Conservation (phyloP, 805 yeast species). For the Candida ovalis region DNA sequence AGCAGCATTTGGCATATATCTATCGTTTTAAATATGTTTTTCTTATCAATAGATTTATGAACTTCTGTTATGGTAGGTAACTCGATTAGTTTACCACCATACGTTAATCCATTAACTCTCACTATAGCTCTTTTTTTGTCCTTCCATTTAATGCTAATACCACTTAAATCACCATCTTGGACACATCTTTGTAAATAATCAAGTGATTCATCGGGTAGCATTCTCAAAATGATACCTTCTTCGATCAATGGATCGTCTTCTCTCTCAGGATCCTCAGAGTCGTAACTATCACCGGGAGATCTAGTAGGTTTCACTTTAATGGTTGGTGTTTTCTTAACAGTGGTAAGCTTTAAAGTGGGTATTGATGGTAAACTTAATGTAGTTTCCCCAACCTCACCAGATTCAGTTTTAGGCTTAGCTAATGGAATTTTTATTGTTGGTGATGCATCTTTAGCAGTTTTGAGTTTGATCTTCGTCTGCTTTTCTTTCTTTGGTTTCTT, state of each 20-base stretch:
- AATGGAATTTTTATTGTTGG: slow-evolving; percentile 8
- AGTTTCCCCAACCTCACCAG: not conserved
- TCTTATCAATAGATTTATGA: slow-evolving; percentile 83
- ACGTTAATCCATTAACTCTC: slow-evolving; percentile 61
- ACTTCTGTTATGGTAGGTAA: slow-evolving; percentile 85
- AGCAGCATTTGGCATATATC: slow-evolving; percentile 84
- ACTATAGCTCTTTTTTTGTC: slow-evolving; percentile 78
- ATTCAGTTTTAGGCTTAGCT: slow-evolving; percentile 1
- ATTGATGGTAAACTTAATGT: slow-evolving; percentile 2
- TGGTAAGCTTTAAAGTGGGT: slow-evolving; percentile 34
- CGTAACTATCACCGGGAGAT: slow-evolving; percentile 92
- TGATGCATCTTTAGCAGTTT: slow-evolving; percentile 18
- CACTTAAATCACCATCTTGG: slow-evolving; percentile 69
- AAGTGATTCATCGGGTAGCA: slow-evolving; percentile 62
- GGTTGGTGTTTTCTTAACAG: slow-evolving; percentile 38
- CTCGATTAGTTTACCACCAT: slow-evolving; percentile 83
- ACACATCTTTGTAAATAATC: slow-evolving; percentile 74
- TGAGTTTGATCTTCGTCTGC: slow-evolving; percentile 26
- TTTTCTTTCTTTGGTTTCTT: slow-evolving; percentile 13
- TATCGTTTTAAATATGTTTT: slow-evolving; percentile 80
- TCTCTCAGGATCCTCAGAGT: slow-evolving; percentile 91
- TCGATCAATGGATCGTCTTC: slow-evolving; percentile 94
- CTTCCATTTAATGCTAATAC: slow-evolving; percentile 75
- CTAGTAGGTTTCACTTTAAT: slow-evolving; percentile 57
- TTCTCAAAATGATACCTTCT: slow-evolving; percentile 77